Evolutionary conservation across 306 rosid genomes (phyloP), one percentile per base, ranked within the genome.

Genomic region (Potentilla sterilis): DNA sequence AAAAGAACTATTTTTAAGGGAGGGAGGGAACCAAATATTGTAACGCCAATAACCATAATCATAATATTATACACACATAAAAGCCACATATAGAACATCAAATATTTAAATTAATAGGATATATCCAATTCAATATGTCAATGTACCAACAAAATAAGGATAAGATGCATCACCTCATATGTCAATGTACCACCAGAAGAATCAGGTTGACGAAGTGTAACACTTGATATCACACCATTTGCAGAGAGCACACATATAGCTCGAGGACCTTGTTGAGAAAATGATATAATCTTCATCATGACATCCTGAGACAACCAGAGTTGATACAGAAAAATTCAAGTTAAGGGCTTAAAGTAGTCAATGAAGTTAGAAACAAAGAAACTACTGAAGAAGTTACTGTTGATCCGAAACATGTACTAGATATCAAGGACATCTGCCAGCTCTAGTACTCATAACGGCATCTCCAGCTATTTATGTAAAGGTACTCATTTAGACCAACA

Each of bases 251-350:
- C 86, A 85, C 98, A 94, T 55, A 94, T 85, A 43, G 96, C 88
- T 85, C 90, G 91, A 40, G 97, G 96, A 59, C 97, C 98, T 89
- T 94, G 98, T 86, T 90, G 98, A 70, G 98, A 94, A 86, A 94
- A 94, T 43, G 98, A 94, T 87, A 94, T 94, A 54, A 94, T 82
- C 90, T 94, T 94, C 98, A 91, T 94, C 37, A 92, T 91, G 70
- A 94, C 91, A 81, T 94, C 98, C 98, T 94, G 79, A 69, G 52
- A 77, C 44, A 84, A 70, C 73, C 83, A 69, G 62, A 18, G 75
- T 61, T 40, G 46, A 35, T 43, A 76, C 6, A 72, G 24, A 54
- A 80, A 70, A 48, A 47, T 9, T 61, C 55, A 68, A 52, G 21
- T 59, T 57, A 22, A 44, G 43, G 46, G 75, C 44, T 72, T 42